Percentiles rank a stretch among this genome's conserved stretches.
phyloP scores from a whole-genome alignment of 495 filamentous ascomycete genomes.

The Podospora tetraspora region DNA sequence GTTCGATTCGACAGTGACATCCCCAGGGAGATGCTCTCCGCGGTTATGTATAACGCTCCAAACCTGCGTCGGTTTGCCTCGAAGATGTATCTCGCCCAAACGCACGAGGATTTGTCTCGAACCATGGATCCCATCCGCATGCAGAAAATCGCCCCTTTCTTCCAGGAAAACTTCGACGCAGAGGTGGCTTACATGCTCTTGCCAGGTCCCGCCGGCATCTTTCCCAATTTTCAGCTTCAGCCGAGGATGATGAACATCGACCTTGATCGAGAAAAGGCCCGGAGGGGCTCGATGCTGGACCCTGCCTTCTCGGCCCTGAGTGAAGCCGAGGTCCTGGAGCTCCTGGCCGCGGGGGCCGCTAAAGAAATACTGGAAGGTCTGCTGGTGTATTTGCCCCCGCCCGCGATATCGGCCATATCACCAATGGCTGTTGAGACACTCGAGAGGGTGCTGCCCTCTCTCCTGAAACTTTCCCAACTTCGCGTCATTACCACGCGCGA shows the following conservation, averaged over 20 bases:
- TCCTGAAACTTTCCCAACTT: not conserved
- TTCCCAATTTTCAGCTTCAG: not conserved
- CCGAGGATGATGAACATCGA: not conserved
- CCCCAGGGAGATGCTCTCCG: not conserved
- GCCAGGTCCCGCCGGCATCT: not conserved
- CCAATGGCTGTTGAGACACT: not conserved
- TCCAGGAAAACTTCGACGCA: not conserved
- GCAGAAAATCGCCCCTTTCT: not conserved
- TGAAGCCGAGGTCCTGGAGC: not conserved
- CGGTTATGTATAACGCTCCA: not conserved
- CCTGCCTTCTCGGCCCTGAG: not conserved
- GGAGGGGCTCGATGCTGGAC: not conserved
- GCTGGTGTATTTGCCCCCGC: not conserved
- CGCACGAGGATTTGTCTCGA: not conserved
- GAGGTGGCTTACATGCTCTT: not conserved
- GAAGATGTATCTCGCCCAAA: not conserved
- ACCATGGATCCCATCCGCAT: not conserved
- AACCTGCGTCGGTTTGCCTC: not conserved
- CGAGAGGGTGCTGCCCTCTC: not conserved
- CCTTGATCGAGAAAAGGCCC: not conserved
- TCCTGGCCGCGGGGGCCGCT: not conserved
- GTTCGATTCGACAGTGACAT: not conserved
- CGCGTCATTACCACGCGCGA: not conserved
- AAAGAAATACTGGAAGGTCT: not conserved
- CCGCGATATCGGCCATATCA: not conserved